Evolutionary conservation across 768 basidiomycete species (phyloP).

Genomic region (Lentinula guzmanii): DNA sequence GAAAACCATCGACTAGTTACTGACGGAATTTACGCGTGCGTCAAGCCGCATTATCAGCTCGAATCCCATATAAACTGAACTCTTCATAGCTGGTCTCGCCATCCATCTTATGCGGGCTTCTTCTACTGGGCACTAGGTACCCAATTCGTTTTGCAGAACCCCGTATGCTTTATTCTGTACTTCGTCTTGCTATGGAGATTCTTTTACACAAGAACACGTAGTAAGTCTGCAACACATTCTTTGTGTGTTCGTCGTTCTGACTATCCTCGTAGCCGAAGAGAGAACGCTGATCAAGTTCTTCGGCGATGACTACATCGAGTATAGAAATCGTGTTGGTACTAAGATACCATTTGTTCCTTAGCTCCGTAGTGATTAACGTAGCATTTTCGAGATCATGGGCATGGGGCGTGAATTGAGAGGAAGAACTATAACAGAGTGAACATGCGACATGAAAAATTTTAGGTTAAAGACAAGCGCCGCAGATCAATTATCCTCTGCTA

Average conservation of each 20-base stretch:
- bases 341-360: constrained; percentile 82
- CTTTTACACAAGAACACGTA: constrained; percentile 73
- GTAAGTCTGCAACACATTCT: constrained; percentile 39
- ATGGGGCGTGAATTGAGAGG: neutral
- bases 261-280: constrained; percentile 65
- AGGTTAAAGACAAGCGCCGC: neutral
- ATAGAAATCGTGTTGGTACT: constrained; percentile 74
- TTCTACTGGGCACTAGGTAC: constrained; percentile 98
- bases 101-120: constrained; percentile 96
- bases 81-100: constrained; percentile 66
- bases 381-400: neutral
- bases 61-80: neutral
- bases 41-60: constrained; percentile 7
- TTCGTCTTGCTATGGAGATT: constrained; percentile 73
- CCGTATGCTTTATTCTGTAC: constrained; percentile 65
- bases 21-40: constrained; percentile 83
- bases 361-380: constrained; percentile 6
- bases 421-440: constrained; percentile 7
- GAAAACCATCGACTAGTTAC: constrained; percentile 78
- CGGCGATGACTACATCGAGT: constrained; percentile 77
- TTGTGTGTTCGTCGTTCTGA: neutral
- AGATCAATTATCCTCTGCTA: constrained; percentile 41
- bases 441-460: constrained; percentile 22
- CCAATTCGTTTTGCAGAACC: constrained; percentile 87
- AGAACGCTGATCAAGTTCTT: constrained; percentile 77